phyloP scores from a whole-genome alignment of 2,329 filamentous ascomycete genomes.

The Aureobasidium leucospermi region DNA sequence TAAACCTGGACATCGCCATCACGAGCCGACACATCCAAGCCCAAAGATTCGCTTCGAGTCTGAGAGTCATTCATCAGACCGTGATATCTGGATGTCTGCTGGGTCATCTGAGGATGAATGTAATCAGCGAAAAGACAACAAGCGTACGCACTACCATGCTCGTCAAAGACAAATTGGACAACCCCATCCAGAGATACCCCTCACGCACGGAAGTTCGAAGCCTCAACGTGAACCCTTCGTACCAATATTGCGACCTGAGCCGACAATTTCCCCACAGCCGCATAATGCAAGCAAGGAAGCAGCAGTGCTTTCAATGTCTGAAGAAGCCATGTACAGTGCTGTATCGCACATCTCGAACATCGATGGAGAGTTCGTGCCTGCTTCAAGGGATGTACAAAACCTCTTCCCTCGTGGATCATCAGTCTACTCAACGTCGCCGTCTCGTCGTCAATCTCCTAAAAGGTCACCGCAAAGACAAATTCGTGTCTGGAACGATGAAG shows the following conservation, averaged over 20 bases:
- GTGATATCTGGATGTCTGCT: conserved; percentile 11
- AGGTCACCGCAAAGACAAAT: neutral
- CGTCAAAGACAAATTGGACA: neutral
- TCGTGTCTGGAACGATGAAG: neutral
- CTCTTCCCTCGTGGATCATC: conserved; percentile 1
- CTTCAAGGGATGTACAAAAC: neutral
- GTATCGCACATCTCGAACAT: conserved; percentile 6
- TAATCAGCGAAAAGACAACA: neutral
- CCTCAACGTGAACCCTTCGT: neutral
- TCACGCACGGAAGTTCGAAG: neutral
- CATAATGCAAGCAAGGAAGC: neutral
- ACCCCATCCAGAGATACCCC: neutral
- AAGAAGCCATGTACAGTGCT: conserved; percentile 9
- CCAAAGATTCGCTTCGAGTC: neutral
- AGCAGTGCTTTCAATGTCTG: conserved; percentile 8
- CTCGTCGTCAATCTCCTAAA: neutral
- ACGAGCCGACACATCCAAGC: neutral
- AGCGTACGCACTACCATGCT: neutral
- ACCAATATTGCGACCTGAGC: neutral
- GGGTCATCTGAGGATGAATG: neutral
- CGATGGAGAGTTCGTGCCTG: conserved; percentile 7
- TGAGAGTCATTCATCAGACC: conserved; percentile 10
- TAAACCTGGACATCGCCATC: neutral
- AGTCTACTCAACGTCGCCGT: neutral
- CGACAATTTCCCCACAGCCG: neutral